Evolutionary conservation across 192 early-diverging fungal species (phyloP).

Genomic region (Gonapodya sp.): DNA sequence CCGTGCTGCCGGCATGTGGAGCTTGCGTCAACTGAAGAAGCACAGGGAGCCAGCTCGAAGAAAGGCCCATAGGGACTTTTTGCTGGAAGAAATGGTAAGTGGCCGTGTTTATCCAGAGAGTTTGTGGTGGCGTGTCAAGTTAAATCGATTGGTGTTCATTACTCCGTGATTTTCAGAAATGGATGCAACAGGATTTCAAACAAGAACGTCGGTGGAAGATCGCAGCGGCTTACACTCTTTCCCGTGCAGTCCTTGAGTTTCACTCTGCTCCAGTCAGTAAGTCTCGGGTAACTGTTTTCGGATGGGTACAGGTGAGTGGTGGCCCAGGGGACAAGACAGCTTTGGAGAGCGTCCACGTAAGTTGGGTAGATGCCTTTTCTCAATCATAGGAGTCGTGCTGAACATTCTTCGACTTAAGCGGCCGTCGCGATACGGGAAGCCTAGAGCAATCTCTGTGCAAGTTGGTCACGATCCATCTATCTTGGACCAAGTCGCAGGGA

Average conservation of each 20-base stretch:
- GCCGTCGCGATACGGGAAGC: background rate
- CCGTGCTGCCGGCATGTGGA: constrained; percentile 61
- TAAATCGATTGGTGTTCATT: background rate
- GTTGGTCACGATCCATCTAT: no score
- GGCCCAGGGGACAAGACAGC: background rate
- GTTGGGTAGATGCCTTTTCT: no score
- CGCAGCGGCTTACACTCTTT: constrained; percentile 52
- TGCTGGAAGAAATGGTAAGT: constrained; percentile 71
- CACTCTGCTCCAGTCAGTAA: constrained; percentile 50
- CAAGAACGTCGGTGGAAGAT: constrained; percentile 79
- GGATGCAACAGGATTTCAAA: constrained; percentile 70
- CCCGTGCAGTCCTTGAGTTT: constrained; percentile 62
- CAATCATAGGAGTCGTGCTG: no score
- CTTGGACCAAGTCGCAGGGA: no score
- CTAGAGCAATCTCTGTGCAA: no score
- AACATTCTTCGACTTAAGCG: no score
- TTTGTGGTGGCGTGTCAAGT: no score
- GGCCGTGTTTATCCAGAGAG: no score
- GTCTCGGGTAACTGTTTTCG: background rate
- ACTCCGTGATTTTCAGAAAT: constrained; percentile 38
- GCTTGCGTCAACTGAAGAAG: constrained; percentile 62
- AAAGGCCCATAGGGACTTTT: constrained; percentile 63
- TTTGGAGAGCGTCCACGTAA: background rate
- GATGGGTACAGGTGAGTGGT: background rate
- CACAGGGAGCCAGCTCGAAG: constrained; percentile 40